Percentiles rank a stretch among this genome's conserved stretches.
Conservation (phyloP, 805 yeast genomes). For the Starmerella gropengiesseri region DNA sequence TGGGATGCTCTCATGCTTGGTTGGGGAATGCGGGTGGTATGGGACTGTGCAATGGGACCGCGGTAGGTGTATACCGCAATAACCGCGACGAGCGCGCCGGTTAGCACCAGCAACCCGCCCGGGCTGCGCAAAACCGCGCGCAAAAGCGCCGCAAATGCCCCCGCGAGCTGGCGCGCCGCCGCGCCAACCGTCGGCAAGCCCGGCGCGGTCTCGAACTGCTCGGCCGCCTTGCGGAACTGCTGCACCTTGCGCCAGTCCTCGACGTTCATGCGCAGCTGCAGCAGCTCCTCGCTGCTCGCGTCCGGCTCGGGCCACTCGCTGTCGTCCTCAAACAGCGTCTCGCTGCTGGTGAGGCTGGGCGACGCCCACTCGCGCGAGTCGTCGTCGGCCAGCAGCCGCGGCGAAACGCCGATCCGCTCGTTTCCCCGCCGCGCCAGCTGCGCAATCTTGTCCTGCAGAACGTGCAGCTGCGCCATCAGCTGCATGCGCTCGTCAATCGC, state of each 20-base stretch:
- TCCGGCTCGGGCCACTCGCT: not conserved
- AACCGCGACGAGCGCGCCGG: not conserved
- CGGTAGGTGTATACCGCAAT: too few relatives aligned
- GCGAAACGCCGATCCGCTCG: constrained; percentile 16
- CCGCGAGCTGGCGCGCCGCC: not conserved
- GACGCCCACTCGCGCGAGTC: too few relatives aligned
- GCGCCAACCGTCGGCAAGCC: not conserved
- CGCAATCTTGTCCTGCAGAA: constrained; percentile 24
- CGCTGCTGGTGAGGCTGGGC: constrained; percentile 11
- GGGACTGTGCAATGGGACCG: too few relatives aligned
- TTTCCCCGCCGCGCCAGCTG: constrained; percentile 26
- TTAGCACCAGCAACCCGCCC: not conserved
- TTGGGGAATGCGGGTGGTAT: not conserved
- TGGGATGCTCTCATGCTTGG: too few relatives aligned
- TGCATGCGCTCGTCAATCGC: constrained; percentile 5
- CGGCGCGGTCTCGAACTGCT: too few relatives aligned
- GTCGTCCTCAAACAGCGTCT: constrained; percentile 8
- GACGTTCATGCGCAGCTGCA: not conserved
- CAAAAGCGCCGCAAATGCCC: not conserved
- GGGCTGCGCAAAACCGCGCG: not conserved
- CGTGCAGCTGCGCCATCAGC: constrained; percentile 20
- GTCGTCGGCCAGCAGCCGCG: too few relatives aligned
- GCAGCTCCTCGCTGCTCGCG: not conserved
- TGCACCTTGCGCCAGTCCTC: constrained; percentile 1
- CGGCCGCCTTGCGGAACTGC: not conserved